Percentiles rank a stretch among this genome's conserved stretches.
phyloP scores from a whole-genome alignment of 2,329 filamentous ascomycete genomes.

The Intubia oerlemansii region DNA sequence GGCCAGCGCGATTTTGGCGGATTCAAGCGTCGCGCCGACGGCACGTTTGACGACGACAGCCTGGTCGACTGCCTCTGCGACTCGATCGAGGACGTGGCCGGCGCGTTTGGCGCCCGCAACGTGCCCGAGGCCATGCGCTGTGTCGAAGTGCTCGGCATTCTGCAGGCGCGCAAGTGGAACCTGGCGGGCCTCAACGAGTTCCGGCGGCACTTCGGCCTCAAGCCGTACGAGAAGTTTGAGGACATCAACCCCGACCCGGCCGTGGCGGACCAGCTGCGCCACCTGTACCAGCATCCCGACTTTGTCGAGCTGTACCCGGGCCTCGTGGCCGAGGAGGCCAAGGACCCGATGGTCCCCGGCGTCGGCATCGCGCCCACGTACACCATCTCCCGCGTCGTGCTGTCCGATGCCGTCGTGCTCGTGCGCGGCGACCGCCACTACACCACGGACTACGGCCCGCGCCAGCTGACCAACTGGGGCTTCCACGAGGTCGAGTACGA shows the following conservation, averaged over 20 bases:
- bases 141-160: slow-evolving; percentile 62
- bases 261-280: slow-evolving; percentile 40
- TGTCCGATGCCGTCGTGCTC: slow-evolving; percentile 60
- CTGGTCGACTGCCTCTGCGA: slow-evolving; percentile 47
- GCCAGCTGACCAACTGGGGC: slow-evolving; percentile 66
- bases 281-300: slow-evolving; percentile 59
- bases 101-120: slow-evolving; percentile 51
- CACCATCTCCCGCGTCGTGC: slow-evolving; percentile 54
- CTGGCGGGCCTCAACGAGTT: slow-evolving; percentile 68
- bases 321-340: slow-evolving; percentile 54
- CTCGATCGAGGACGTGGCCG: slow-evolving; percentile 57
- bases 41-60: slow-evolving; percentile 54
- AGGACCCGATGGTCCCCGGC: slow-evolving; percentile 50
- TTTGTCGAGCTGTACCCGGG: slow-evolving; percentile 66
- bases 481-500: slow-evolving; percentile 57
- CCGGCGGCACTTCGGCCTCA: slow-evolving; percentile 59
- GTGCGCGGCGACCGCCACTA: slow-evolving; percentile 63
- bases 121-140: slow-evolving; percentile 54
- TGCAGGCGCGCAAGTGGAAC: slow-evolving; percentile 59
- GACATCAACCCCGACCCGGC: slow-evolving; percentile 64
- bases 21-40: slow-evolving; percentile 41
- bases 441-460: slow-evolving; percentile 54
- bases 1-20: slow-evolving; percentile 44
- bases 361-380: slow-evolving; percentile 57
- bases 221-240: slow-evolving; percentile 56